Evolutionary conservation across 345 rosid species (phyloP), one percentile per base, ranked within the genome.

Genomic region (Pistacia vera): DNA sequence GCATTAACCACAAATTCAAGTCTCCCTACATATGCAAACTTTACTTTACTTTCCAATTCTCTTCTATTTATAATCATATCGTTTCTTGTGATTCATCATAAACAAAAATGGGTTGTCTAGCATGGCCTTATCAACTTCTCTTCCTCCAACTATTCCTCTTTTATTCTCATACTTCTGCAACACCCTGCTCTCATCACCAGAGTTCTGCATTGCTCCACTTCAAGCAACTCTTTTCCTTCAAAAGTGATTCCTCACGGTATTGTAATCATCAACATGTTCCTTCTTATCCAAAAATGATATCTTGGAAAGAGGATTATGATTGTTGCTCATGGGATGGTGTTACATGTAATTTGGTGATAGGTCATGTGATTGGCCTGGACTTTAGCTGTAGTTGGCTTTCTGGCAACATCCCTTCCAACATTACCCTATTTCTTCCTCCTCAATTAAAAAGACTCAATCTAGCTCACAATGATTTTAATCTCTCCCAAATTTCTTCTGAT

Each of bases 271-370:
- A 36, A 3, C 4, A 36, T 36, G 41, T 36, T 36, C 9, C 17
- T 22, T 18, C 74, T 38, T 54, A 52, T 46, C 62, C 67, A 4
- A 59, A 63, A 38, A 70, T 56, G 25, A 25, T 9, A 11, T 44
- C 63, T 8, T 73, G 80, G 83, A 61, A 71, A 17, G 51, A 38
- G 22, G 55, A 51, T 41, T 57, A 30, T 0, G 11, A 73, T 57
- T 81, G 84, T 41, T 84, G 81, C 67, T 58, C 54, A 6, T 81
- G 84, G 84, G 81, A 76, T 3, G 82, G 87, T 11, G 72, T 79
- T 2, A 71, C 55, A 7, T 73, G 79, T 16, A 61, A 78, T 10
- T 2, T 0, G 4, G 58, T 11, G 10, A 72, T 65, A 0, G 82
- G 80, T 17, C 52, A 75, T 14, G 81, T 84, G 8, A 69, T 84